These are phyloP conservation scores for Cenchrus purpureus DNA, from an alignment of 176 grass and related monocot species.

Conservation along the genomic window DNA sequence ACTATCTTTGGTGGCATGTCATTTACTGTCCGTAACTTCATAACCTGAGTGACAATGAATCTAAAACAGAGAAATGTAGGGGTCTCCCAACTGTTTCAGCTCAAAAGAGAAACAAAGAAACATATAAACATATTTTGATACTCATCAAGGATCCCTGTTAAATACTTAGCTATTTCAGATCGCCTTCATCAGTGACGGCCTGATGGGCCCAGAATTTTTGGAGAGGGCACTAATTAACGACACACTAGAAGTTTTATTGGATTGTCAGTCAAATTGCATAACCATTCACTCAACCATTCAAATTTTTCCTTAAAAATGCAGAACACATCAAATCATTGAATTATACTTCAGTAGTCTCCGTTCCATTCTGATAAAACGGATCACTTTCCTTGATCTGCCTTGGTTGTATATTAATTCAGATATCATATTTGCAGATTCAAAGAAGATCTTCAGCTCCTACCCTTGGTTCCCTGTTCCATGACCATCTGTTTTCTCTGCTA, in stretches of 20 bases:
- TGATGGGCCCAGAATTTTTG: background rate
- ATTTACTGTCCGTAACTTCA: background rate
- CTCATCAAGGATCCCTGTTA: background rate
- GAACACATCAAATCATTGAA: background rate
- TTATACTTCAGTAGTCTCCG: background rate
- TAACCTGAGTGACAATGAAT: background rate
- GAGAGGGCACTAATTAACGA: background rate
- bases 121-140: background rate
- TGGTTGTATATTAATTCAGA: conserved; percentile 24
- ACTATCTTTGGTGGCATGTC: background rate
- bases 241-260: background rate
- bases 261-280: background rate
- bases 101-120: background rate
- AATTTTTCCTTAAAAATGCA: background rate
- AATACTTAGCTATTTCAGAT: background rate
- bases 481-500: conserved; percentile 80
- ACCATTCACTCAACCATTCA: background rate
- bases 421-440: conserved; percentile 65
- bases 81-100: background rate
- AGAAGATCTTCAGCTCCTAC: conserved; percentile 41
- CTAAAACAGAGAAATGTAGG: background rate
- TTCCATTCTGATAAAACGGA: background rate
- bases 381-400: background rate
- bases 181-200: background rate
- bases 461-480: conserved; percentile 68